Percentiles rank a stretch among this genome's conserved stretches.
Conservation (phyloP, 805 yeast genomes). For the Metschnikowia bowlesiae region DNA sequence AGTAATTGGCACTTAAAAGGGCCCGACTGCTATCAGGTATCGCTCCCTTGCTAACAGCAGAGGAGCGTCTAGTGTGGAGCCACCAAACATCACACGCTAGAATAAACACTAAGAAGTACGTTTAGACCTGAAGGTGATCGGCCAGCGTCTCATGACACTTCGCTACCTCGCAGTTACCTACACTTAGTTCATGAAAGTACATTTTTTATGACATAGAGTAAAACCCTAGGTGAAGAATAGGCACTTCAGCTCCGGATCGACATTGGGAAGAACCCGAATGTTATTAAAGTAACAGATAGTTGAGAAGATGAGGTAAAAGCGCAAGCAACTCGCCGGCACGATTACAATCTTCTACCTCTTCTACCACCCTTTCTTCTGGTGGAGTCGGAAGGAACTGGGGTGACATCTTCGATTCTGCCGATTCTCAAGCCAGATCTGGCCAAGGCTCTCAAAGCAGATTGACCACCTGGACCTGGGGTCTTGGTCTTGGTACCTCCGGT, state of each 20-base stretch:
- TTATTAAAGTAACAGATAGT: constrained; percentile 10
- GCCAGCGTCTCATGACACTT: too few relatives aligned
- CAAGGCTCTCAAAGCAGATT: constrained; percentile 97
- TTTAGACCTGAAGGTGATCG: too few relatives aligned
- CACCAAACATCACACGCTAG: too few relatives aligned
- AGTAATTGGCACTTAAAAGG: too few relatives aligned
- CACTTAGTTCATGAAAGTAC: constrained; percentile 9
- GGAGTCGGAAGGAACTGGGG: constrained; percentile 99
- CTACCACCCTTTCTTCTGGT: constrained; percentile 99
- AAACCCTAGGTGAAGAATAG: constrained; percentile 3
- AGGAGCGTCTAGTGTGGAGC: too few relatives aligned
- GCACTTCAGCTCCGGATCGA: constrained; percentile 11
- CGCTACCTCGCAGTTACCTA: not conserved
- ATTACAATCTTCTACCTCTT: constrained; percentile 98
- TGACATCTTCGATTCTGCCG: constrained; percentile 99
- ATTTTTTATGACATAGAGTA: constrained; percentile 12
- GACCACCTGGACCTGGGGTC: constrained; percentile 99
- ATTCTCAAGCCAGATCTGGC: constrained; percentile 99
- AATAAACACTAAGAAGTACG: too few relatives aligned
- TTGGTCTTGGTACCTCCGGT: constrained; percentile 99
- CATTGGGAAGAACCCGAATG: constrained; percentile 1
- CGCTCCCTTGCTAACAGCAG: too few relatives aligned
- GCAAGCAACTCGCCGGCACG: constrained; percentile 9
- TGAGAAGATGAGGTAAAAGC: constrained; percentile 5
- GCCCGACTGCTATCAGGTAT: too few relatives aligned